Evolutionary conservation across 768 basidiomycete genomes (phyloP), one percentile per base, ranked within the genome.

Genomic region (Xerocomellus chrysenteron): DNA sequence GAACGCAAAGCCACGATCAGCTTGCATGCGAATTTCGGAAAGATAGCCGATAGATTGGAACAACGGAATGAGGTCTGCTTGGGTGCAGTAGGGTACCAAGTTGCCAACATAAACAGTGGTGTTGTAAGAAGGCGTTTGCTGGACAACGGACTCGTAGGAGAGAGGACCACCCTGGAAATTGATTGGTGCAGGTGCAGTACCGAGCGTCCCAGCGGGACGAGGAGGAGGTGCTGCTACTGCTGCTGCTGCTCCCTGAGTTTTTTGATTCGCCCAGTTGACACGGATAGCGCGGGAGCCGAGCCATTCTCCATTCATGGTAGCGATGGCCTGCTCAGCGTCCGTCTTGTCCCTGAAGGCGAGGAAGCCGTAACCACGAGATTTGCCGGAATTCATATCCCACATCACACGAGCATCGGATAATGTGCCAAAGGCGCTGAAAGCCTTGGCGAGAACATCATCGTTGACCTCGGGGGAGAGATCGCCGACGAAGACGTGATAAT

Each of bases 301-400:
- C 94, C 94, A 99, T 80, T 99, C 96, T 55, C 97, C 97, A 69
- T 99, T 99, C 97, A 99, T 99, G 58, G 96, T 95, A 33, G 92
- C 90, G 71, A 99, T 99, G 42, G 97, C 97, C 74, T 98, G 97
- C 73, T 99, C 97, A 33, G 97, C 97, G 67, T 99, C 97, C 50
- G 96, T 93, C 77, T 96, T 95, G 80, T 99, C 97, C 67, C 96
- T 84, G 83, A 98, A 98, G 3, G 96, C 95, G 61, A 98, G 84
- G 82, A 98, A 98, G 49, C 96, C 95, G 70, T 98, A 98, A 41
- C 96, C 96, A 67, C 96, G 89, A 68, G 90, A 93, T 78, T 98
- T 98, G 59, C 97, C 97, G 51, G 95, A 96, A 76, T 95, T 97
- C 94, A 98, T 98, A 73, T 99, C 97, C 96, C 96, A 98, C 96